phyloP scores from a whole-genome alignment of 768 basidiomycete genomes.

The Boletus huronensis region DNA sequence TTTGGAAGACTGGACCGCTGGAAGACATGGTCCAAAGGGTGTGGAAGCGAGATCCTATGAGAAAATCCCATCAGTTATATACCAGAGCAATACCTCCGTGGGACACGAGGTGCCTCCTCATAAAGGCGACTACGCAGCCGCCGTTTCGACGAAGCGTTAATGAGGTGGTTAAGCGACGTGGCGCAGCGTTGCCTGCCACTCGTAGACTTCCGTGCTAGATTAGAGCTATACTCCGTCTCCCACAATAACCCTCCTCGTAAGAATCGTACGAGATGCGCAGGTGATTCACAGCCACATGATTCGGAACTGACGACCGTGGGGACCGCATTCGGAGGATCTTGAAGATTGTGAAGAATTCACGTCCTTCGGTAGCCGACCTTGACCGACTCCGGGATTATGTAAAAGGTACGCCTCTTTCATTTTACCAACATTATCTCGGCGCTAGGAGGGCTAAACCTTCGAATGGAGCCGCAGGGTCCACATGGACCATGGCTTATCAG shows the following conservation, averaged over 20 bases:
- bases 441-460: neutral
- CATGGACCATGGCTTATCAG: neutral
- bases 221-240: neutral
- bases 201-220: neutral
- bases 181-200: neutral
- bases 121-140: neutral
- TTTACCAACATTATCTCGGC: neutral
- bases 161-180: neutral
- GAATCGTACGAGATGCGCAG: too few relatives aligned
- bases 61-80: conserved; percentile 1
- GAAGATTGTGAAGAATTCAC: neutral
- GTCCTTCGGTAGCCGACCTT: neutral
- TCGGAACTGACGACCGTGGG: neutral
- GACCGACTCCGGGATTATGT: neutral
- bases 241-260: neutral
- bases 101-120: neutral
- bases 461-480: neutral
- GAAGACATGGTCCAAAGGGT: conserved; percentile 14
- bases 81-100: neutral
- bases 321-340: neutral
- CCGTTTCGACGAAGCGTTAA: neutral
- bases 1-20: conserved; percentile 18
- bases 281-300: neutral
- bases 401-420: neutral
- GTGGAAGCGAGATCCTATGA: neutral